Evolutionary conservation across 805 yeast genomes (phyloP), one percentile per base, ranked within the genome.

Genomic region (Candida peoriensis): DNA sequence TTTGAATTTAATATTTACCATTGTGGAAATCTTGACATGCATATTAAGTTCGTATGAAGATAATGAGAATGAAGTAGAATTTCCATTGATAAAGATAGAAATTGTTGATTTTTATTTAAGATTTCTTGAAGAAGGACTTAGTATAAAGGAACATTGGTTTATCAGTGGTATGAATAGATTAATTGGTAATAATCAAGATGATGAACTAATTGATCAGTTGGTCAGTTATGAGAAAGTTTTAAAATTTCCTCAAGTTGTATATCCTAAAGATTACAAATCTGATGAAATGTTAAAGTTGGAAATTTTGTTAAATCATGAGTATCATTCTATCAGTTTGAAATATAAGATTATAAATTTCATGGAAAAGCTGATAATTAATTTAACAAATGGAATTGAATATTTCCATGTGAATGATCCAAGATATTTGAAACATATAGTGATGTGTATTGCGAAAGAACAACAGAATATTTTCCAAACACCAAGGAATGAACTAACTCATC

Each of bases 131-230:
- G 65, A 67, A 17, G 77, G 70, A 7, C 49, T 68, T 4, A 65
- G 67, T 0, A 46, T 59, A 18, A 55, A 56, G 27, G 57, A 55
- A 4, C 70, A 64, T 39, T 66, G 72, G 46, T 57, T 64, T 45
- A 59, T 74, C 30, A 72, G 60, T 44, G 83, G 85, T 0, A 54
- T 79, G 30, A 78, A 74, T 48, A 50, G 80, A 38, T 41, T 64
- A 4, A 34, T 74, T 20, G 85, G 85, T 1, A 71, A 73, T 43
- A 74, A 72, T 39, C 36, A 42, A 2, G 74, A 70, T 46, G 57
- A 64, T 20, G 42, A 41, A 10, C 60, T 72, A 14, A 46, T 78
- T 22, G 68, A 68, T 15, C 52, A 60, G 20, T 50, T 72, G 4
- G 57, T 74, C 5, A 73, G 77, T 13, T 33, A 32, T 9, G 15